Evolutionary conservation across 2,329 filamentous ascomycete species (phyloP).

Genomic region (Podosphaera aphanis): DNA sequence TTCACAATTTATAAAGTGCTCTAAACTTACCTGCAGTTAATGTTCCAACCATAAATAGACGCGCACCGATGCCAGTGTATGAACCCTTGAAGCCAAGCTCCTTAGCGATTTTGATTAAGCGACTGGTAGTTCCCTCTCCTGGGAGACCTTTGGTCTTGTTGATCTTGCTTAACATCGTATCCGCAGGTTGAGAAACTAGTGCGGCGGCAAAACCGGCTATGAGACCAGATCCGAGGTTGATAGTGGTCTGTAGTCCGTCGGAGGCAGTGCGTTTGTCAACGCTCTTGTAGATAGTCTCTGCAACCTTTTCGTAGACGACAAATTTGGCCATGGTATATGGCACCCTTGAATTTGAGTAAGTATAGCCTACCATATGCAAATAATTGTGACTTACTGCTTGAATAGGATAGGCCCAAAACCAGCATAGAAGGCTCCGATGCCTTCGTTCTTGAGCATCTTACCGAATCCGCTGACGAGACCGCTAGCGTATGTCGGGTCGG

Average conservation of each 20-base stretch:
- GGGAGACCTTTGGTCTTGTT: constrained; percentile 82
- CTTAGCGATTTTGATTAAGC: constrained; percentile 70
- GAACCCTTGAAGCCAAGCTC: constrained; percentile 62
- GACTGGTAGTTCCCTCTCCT: constrained; percentile 59
- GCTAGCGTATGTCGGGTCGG: constrained; percentile 62
- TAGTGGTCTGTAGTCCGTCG: constrained; percentile 45
- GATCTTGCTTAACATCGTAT: constrained; percentile 89
- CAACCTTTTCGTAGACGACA: constrained; percentile 77
- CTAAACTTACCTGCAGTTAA: constrained; percentile 6
- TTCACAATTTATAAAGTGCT: constrained; percentile 4
- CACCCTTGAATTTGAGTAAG: constrained; percentile 28
- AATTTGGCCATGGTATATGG: constrained; percentile 93
- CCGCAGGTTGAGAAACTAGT: constrained; percentile 68
- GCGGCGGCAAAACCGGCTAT: constrained; percentile 70
- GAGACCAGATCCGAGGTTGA: constrained; percentile 61
- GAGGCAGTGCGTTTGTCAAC: constrained; percentile 51
- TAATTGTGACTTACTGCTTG: constrained; percentile 35
- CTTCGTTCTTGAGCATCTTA: constrained; percentile 68
- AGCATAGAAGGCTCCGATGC: constrained; percentile 69
- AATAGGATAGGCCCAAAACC: constrained; percentile 74
- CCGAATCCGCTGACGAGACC: constrained; percentile 57
- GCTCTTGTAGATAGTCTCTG: constrained; percentile 43
- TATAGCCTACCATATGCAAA: constrained; percentile 3
- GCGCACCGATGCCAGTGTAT: constrained; percentile 61
- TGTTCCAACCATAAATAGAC: constrained; percentile 38